Conservation (phyloP, 345 rosid genomes). For the Fremontodendron californicum region DNA sequence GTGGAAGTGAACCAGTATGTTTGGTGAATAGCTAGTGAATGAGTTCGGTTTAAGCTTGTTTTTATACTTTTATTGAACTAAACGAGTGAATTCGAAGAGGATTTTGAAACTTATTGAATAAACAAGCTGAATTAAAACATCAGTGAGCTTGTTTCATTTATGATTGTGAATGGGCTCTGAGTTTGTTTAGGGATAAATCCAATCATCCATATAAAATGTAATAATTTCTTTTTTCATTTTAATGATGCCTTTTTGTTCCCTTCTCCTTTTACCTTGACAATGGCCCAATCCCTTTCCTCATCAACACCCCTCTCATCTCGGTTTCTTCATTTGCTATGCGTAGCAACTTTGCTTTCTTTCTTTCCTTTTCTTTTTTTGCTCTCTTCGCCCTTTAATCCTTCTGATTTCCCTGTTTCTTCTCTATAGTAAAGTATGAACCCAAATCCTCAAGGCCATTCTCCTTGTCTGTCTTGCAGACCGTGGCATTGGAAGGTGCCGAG, state of each 20-base stretch:
- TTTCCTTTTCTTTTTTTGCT: background rate
- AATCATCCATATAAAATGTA: too few relatives aligned
- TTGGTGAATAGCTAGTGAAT: background rate
- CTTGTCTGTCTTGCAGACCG: background rate
- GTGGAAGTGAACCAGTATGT: background rate
- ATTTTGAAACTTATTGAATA: background rate
- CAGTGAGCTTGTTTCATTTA: background rate
- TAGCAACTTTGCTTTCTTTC: too few relatives aligned
- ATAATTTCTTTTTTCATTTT: too few relatives aligned
- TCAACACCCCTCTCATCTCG: background rate
- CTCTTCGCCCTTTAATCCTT: background rate
- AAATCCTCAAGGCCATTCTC: background rate
- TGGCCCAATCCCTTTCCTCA: background rate
- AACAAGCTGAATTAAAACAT: background rate
- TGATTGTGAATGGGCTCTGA: background rate
- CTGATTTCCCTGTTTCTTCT: background rate
- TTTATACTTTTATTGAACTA: background rate
- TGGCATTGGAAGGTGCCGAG: background rate
- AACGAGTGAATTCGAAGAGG: background rate
- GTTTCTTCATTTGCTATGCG: background rate
- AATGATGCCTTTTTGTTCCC: background rate
- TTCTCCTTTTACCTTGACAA: background rate
- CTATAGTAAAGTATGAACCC: background rate
- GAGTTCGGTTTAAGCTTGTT: background rate
- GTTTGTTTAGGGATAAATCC: background rate